Percentiles rank a stretch among this genome's conserved stretches.
These are phyloP conservation scores for Malassezia sympodialis DNA, from an alignment of 1,284 basidiomycete species.

Conservation along the genomic window DNA sequence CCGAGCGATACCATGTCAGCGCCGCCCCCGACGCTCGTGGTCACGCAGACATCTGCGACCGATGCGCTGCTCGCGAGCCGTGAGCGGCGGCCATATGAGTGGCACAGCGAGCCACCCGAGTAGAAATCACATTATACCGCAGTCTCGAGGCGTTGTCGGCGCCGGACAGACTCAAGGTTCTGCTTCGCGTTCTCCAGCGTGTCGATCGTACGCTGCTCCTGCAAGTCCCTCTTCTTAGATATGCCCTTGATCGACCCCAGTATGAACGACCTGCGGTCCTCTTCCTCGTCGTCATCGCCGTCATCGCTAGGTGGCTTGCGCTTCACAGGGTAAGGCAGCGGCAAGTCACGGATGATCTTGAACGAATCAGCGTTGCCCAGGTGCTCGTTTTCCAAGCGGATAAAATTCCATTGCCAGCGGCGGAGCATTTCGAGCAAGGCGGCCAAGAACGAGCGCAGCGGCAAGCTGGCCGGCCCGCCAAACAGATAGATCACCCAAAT, in stretches of 20 bases:
- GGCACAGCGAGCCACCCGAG: not conserved
- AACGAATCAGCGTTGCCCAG: conserved; percentile 49
- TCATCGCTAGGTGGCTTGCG: conserved; percentile 2
- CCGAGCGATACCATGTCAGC: not conserved
- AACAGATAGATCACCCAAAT: conserved; percentile 73
- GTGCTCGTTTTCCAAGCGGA: conserved; percentile 71
- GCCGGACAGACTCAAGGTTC: not conserved
- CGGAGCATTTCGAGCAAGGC: conserved; percentile 68
- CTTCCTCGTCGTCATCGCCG: conserved; percentile 6
- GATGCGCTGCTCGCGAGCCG: not conserved
- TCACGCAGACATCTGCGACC: not conserved
- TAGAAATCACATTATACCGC: not conserved
- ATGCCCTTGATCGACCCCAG: not conserved
- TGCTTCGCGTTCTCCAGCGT: not conserved
- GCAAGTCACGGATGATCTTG: conserved; percentile 35
- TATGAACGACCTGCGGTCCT: not conserved
- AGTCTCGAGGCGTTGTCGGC: not conserved
- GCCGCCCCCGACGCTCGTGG: not conserved
- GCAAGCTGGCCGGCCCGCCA: conserved; percentile 52
- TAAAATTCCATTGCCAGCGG: conserved; percentile 84
- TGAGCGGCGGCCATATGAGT: not conserved
- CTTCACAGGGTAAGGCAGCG: conserved; percentile 27
- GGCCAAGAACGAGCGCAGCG: conserved; percentile 60
- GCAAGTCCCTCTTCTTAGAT: not conserved
- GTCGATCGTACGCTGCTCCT: not conserved